A percentile compares a stretch with the other conserved stretches of the same genome.
phyloP scores from a whole-genome alignment of 768 basidiomycete genomes.

The Auricularia heimuer region DNA sequence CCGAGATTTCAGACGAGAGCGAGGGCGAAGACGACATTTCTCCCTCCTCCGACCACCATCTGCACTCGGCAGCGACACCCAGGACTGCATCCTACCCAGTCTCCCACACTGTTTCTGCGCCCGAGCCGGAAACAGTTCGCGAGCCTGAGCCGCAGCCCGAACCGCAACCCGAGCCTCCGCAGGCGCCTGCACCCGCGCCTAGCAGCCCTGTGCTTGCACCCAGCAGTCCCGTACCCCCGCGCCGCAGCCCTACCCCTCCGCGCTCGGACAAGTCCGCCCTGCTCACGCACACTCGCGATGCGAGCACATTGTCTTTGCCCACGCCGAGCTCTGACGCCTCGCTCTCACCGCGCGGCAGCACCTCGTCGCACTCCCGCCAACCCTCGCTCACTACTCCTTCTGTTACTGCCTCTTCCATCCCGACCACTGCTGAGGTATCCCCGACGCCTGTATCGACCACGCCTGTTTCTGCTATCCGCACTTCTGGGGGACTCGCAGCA shows the following conservation, averaged over 20 bases:
- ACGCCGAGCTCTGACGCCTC: constrained; percentile 3
- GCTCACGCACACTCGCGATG: background rate
- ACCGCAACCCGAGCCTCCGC: constrained; percentile 9
- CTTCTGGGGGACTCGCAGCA: background rate
- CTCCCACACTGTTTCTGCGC: background rate
- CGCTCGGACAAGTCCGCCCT: constrained; percentile 2
- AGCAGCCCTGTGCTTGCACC: background rate
- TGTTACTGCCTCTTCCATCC: background rate
- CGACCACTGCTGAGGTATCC: background rate
- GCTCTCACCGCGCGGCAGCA: constrained; percentile 1
- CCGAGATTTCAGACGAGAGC: constrained; percentile 73
- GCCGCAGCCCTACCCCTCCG: background rate
- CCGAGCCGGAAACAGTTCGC: constrained; percentile 14
- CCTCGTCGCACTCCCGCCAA: constrained; percentile 1
- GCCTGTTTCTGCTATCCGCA: background rate
- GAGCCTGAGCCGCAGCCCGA: constrained; percentile 5
- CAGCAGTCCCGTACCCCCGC: background rate
- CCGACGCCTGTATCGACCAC: background rate
- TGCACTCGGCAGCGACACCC: background rate
- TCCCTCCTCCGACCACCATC: background rate
- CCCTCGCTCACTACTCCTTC: background rate
- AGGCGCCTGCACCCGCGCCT: constrained; percentile 12
- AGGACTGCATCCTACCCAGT: constrained; percentile 4
- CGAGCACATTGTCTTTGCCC: background rate
- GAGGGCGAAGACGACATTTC: constrained; percentile 41